Evolutionary conservation across 768 basidiomycete species (phyloP), one percentile per base, ranked within the genome.

Genomic region (Exidia glandulosa): DNA sequence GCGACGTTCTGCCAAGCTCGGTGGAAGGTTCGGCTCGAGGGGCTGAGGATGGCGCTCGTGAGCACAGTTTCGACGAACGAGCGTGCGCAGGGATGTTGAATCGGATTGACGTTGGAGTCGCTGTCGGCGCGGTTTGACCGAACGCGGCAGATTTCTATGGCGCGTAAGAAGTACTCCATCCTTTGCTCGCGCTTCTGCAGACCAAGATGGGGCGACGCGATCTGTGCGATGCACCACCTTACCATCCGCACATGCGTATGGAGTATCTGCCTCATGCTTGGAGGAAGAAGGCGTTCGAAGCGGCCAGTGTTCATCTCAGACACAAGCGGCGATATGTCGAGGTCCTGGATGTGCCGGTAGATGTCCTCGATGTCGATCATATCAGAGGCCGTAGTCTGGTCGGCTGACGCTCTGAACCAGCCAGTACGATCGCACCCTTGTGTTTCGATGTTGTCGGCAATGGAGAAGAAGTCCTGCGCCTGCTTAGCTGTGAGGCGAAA

Each of bases 41-140:
- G 77, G 62, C 88, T 89, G 32, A 90, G 69, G 19, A 91, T 71
- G 2, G 89, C 88, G n/a, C 88, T 85, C 0, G 82, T 82, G 10
- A 88, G 70, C 31, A 87, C 81, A 0, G 87, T 80, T 69, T 92
- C 90, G 25, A 87, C 88, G 65, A 91, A 92, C 0, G 90, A 91
- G 13, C 88, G 80, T 9, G 86, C 77, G 61, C 83, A 84, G 0
- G 86, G 81, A 55, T 81, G 79, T 47, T 85, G 81, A n/a, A 74
- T 71, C 23, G 76, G 65, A 12, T 78, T 74, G 16, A 66, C 63
- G 14, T 73, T 63, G n/a, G 64, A 33, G 56, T 71, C 67, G 3
- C 70, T 67, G 36, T 82, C 82, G 29, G 78, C 70, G 64, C 54
- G 47, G 32, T 65, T 63, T 23, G 61, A 57, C 16, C 87, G 79